Base-by-base conservation (phyloP, 345 rosid genomes). In the Moringa oleifera region DNA sequence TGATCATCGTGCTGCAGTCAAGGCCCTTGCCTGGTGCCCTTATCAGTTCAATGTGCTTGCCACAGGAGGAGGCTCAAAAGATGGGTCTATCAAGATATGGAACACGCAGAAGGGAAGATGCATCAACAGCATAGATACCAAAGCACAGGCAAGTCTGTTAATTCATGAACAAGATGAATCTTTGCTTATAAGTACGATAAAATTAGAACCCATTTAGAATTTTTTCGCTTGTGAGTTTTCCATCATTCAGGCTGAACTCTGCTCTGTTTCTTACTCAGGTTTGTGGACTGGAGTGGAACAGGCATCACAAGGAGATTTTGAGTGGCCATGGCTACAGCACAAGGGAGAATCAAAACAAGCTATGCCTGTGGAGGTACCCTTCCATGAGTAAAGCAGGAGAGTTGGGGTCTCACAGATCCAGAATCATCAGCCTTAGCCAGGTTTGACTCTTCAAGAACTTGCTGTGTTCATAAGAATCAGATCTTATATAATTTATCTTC, bases 21-120 rank as follows among this genome's bases (percentile, higher is more conserved):
- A 78, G 71, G 85, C 88, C 59, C 83, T 83, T 59, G 85, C 83
- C 10, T 78, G 85, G 88, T 80, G 83, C 65, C 88, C 85, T 12
- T 72, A 76, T 58, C 83, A 76, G 55, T 65, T 64, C 23, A 70
- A 76, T 37, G 71, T 76, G n/a, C 85, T 83, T 57, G 83, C 85
- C 53, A 78, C 88, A 7, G 88, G 88, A 59, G 85, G 85, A 23
- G 88, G 88, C 53, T 64, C 79, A 21, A 51, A 25, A 21, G 88
- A 83, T 68, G 80, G 85, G 20, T 65, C 75, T 28, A 76, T 83
- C 25, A 80, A 72, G 65, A 45, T 75, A 62, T 83, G 83, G 85
- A 76, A 80, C 54, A 57, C 52, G 6, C 73, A 74, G 24, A 67
- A 55, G 0, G 88, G 88, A 18, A 41, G 25, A 17, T 78, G 83